A percentile compares a stretch with the other conserved stretches of the same genome.
phyloP scores from a whole-genome alignment of 179 eudicot species.

The Dionaea muscipula region DNA sequence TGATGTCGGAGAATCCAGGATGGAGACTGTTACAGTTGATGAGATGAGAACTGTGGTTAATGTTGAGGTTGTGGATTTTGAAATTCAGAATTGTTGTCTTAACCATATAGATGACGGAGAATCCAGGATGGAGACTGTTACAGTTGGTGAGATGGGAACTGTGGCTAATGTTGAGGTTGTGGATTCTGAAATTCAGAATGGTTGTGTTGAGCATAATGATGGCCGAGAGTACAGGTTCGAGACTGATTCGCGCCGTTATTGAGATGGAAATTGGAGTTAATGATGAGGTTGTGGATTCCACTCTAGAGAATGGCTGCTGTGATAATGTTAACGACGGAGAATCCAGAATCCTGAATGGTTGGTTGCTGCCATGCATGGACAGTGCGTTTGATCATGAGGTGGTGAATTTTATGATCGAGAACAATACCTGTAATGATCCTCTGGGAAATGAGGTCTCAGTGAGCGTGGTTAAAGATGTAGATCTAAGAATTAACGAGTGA shows the following conservation, averaged over 20 bases:
- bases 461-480: background rate
- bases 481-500: background rate
- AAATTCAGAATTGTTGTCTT: too few relatives aligned
- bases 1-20: too few relatives aligned
- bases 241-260: too few relatives aligned
- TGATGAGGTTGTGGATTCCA: background rate
- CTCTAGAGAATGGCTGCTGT: background rate
- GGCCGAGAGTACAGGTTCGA: too few relatives aligned
- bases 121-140: background rate
- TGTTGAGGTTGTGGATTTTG: too few relatives aligned
- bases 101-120: too few relatives aligned
- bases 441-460: background rate
- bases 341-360: background rate
- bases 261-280: too few relatives aligned
- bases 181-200: slow-evolving; percentile 2
- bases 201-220: background rate
- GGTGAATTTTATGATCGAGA: background rate
- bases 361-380: background rate
- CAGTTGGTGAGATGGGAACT: background rate
- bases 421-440: background rate
- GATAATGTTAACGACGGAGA: background rate
- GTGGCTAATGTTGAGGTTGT: slow-evolving; percentile 2
- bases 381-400: background rate
- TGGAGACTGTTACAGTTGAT: too few relatives aligned
- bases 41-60: too few relatives aligned